Percentiles rank a stretch among this genome's conserved stretches.
Conservation (phyloP, 2,329 filamentous ascomycete genomes). For the Fusarium sp. region DNA sequence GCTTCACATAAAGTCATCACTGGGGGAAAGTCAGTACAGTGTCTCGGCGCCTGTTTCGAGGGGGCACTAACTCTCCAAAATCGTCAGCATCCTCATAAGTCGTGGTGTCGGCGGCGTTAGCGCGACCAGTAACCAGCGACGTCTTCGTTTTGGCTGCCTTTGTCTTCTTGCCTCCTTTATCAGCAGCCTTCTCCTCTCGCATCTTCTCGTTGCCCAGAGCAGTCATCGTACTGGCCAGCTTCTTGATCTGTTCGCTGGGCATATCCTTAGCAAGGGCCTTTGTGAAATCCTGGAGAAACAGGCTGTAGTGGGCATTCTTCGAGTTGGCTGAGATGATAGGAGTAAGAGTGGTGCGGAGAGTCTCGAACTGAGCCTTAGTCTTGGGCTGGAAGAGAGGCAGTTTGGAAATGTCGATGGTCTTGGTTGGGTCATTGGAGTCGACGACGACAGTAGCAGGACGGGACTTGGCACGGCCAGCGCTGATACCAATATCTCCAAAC, state of each 20-base stretch:
- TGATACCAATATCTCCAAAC: constrained; percentile 79
- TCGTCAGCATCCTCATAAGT: constrained; percentile 77
- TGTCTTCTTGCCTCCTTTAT: constrained; percentile 95
- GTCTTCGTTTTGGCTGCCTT: constrained; percentile 98
- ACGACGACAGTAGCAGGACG: constrained; percentile 73
- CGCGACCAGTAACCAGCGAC: constrained; percentile 73
- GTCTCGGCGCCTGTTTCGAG: background rate
- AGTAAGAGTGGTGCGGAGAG: constrained; percentile 78
- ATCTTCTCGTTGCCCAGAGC: constrained; percentile 96
- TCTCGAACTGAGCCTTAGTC: constrained; percentile 86
- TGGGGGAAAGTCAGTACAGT: constrained; percentile 46
- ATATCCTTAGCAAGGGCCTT: constrained; percentile 90
- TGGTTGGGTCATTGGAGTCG: constrained; percentile 77
- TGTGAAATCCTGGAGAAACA: constrained; percentile 91
- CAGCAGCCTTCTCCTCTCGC: constrained; percentile 95
- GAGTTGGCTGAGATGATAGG: constrained; percentile 78
- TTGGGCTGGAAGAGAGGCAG: constrained; percentile 89
- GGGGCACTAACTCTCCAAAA: constrained; percentile 81
- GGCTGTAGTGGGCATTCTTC: constrained; percentile 89
- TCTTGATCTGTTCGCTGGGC: constrained; percentile 94
- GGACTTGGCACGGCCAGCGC: constrained; percentile 72
- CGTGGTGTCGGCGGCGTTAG: constrained; percentile 73
- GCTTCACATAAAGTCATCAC: constrained; percentile 78
- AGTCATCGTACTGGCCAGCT: constrained; percentile 88
- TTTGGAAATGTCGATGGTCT: constrained; percentile 81